Base-by-base conservation (phyloP, 1,284 basidiomycete genomes). In the Volvariella volvacea region DNA sequence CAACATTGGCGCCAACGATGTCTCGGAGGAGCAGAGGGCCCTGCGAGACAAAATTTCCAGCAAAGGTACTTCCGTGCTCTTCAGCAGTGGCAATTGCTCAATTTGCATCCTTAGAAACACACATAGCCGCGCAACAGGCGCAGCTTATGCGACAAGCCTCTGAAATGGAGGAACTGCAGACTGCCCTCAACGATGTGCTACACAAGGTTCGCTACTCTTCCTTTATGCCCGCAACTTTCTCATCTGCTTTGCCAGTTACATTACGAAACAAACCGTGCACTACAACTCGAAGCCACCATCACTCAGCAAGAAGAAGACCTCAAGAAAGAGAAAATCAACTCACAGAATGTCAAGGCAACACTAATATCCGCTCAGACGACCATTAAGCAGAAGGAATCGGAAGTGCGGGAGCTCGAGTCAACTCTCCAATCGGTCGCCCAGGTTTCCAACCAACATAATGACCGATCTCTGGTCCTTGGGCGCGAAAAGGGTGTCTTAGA, bases 1-100 rank as follows among this genome's bases (percentile, higher is more conserved):
- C 67, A 73, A 72, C 52, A 62, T 83, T 28, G 82, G 79, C 10
- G 69, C 68, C 43, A 67, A 79, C 52, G 78, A 81, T 51, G 66
- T 83, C 41, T 74, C 80, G 1, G 76, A 80, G 49, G 77, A 82
- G 59, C 67, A 74, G 3, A 70, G 73, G 50, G 58, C 66, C 12
- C 65, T 76, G 44, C 83, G 74, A 64, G 76, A 80, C 52, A 77
- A 71, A 50, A 55, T 84, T 41, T 67, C 77, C 16, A 74, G 72
- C 54, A 80, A 80, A 75, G 83, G 82, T 81, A 41, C 12, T n/a
- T 37, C 25, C 25, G 12, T 28, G 12, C 12, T 6, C 25, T 6
- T 28, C 25, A 12, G 25, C 25, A 6, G 25, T 28, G 25, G 36
- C 10, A 42, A 44, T 4, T 21, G 25, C 16, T 44, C 44, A 22